Conservation (phyloP, 257 asterid genomes). For the Avicennia marina region DNA sequence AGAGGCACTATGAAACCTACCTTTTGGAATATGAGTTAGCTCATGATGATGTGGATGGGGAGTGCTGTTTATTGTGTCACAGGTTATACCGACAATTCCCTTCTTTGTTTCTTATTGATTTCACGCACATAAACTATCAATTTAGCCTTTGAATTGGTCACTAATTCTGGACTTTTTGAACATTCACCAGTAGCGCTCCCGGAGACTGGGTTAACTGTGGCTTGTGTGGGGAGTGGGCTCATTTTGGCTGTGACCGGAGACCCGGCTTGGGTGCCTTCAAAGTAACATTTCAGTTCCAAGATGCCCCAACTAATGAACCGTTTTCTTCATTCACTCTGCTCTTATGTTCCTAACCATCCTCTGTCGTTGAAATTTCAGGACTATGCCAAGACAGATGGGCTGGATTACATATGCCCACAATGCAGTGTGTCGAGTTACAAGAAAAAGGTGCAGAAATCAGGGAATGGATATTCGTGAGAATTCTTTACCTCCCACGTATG, state of each 20-base stretch:
- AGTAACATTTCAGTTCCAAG: constrained; percentile 29
- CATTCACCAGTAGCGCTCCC: constrained; percentile 85
- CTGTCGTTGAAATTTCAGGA: constrained; percentile 54
- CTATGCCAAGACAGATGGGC: constrained; percentile 98
- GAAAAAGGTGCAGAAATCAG: constrained; percentile 70
- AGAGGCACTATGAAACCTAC: constrained; percentile 95
- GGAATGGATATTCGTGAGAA: constrained; percentile 69
- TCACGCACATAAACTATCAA: too few species aligned
- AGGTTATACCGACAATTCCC: too few species aligned
- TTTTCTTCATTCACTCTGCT: too few species aligned
- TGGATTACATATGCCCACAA: constrained; percentile 97
- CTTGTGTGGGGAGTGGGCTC: constrained; percentile 99
- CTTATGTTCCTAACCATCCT: too few species aligned
- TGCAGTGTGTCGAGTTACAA: constrained; percentile 81
- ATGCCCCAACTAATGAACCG: too few species aligned
- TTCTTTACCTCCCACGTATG: too few species aligned
- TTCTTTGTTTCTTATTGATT: too few species aligned
- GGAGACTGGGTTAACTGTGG: constrained; percentile 99
- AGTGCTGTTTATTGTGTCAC: constrained; percentile 95
- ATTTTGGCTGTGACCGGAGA: constrained; percentile 93
- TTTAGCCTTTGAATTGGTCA: too few species aligned
- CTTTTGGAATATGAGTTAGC: constrained; percentile 97
- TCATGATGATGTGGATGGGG: constrained; percentile 98
- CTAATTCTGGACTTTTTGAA: constrained; percentile 7
- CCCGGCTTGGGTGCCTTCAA: constrained; percentile 99